Evolutionary conservation across 2,329 filamentous ascomycete genomes (phyloP).

Genomic region (Didymella pomorum): DNA sequence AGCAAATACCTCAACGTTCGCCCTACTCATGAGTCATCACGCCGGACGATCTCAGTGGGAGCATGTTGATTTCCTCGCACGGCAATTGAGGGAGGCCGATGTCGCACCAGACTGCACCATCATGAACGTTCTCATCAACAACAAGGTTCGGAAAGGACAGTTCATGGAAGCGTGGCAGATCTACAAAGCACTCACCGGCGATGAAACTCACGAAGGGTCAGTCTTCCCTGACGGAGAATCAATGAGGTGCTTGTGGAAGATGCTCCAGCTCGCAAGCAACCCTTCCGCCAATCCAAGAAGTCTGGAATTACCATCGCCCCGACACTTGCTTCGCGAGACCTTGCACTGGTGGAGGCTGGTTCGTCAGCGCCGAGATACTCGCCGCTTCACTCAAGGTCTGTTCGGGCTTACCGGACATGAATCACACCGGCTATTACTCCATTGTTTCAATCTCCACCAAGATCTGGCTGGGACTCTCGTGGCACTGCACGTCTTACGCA

Average conservation of each 20-base stretch:
- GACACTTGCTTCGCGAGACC: slow-evolving; percentile 42
- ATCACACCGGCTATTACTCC: slow-evolving; percentile 40
- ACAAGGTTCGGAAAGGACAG: slow-evolving; percentile 39
- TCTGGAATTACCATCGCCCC: slow-evolving; percentile 40
- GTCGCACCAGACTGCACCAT: slow-evolving; percentile 36
- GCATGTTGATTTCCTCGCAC: slow-evolving; percentile 45
- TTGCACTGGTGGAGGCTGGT: slow-evolving; percentile 40
- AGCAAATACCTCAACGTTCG: slow-evolving; percentile 44
- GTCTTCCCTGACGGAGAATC: slow-evolving; percentile 44
- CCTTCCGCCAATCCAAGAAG: slow-evolving; percentile 28
- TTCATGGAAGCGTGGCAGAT: slow-evolving; percentile 41
- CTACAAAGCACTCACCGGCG: slow-evolving; percentile 40
- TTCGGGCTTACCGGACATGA: slow-evolving; percentile 34
- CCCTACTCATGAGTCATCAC: slow-evolving; percentile 44
- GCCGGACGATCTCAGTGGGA: slow-evolving; percentile 41
- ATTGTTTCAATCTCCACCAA: slow-evolving; percentile 46
- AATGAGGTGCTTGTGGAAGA: slow-evolving; percentile 45
- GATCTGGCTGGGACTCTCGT: slow-evolving; percentile 48
- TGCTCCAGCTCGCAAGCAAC: slow-evolving; percentile 41
- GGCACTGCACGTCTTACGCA: slow-evolving; percentile 42
- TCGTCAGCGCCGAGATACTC: slow-evolving; percentile 35
- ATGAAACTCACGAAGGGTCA: slow-evolving; percentile 21
- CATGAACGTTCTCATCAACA: slow-evolving; percentile 48
- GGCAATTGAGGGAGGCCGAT: slow-evolving; percentile 32
- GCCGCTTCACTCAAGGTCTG: slow-evolving; percentile 39